phyloP scores from a whole-genome alignment of 495 filamentous ascomycete genomes.

The Tuber calosporum region DNA sequence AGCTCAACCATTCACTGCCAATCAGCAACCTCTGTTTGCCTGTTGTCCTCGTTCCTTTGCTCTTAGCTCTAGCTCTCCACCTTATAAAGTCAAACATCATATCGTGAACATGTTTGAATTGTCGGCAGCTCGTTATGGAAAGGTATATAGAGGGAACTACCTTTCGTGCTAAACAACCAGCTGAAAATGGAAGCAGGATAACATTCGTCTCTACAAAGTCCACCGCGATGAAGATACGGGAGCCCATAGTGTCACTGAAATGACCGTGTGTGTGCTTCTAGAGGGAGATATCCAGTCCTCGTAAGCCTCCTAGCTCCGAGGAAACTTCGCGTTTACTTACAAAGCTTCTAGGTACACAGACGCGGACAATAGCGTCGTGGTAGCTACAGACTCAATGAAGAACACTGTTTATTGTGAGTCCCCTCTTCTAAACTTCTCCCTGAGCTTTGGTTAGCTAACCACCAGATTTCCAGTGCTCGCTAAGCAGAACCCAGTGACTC shows the following conservation, averaged over 20 bases:
- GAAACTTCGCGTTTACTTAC: slow-evolving; percentile 12
- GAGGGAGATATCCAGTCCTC: slow-evolving; percentile 87
- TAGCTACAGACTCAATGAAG: slow-evolving; percentile 96
- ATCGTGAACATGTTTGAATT: slow-evolving; percentile 50
- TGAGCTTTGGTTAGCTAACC: slow-evolving; percentile 11
- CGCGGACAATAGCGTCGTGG: slow-evolving; percentile 91
- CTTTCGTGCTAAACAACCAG: slow-evolving; percentile 1
- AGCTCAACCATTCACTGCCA: background rate
- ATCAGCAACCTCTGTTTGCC: slow-evolving; percentile 1
- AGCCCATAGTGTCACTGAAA: slow-evolving; percentile 79
- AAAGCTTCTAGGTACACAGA: slow-evolving; percentile 62
- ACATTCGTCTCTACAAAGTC: slow-evolving; percentile 95
- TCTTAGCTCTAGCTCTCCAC: background rate
- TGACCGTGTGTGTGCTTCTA: slow-evolving; percentile 84
- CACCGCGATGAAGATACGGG: slow-evolving; percentile 66
- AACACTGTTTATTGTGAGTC: slow-evolving; percentile 83
- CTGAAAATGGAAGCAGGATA: slow-evolving; percentile 53
- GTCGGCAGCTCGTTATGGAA: slow-evolving; percentile 75
- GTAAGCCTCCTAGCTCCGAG: slow-evolving; percentile 47
- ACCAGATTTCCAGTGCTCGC: slow-evolving; percentile 49
- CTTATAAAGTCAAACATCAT: background rate
- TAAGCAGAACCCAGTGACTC: slow-evolving; percentile 86
- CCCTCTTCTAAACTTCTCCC: background rate
- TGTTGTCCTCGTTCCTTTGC: background rate
- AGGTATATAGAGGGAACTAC: slow-evolving; percentile 41